A percentile compares a stretch with the other conserved stretches of the same genome.
phyloP scores from a whole-genome alignment of 2,329 filamentous ascomycete species.

The Cercospora nicotianae region DNA sequence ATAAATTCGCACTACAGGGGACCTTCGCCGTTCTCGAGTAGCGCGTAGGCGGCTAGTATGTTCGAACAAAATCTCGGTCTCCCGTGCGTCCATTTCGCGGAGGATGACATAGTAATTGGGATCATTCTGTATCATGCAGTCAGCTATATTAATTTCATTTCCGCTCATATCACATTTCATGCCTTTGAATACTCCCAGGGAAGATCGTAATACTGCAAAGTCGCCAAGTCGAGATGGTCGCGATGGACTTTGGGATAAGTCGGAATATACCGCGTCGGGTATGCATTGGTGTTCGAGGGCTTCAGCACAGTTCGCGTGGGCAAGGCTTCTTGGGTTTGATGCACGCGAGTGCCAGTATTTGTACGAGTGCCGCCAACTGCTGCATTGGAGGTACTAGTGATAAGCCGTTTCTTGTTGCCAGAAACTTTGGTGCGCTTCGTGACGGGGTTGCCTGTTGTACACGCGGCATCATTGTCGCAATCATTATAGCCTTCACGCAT shows the following conservation, averaged over 20 bases:
- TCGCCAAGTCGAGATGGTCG: not conserved
- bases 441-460: not conserved
- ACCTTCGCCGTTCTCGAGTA: not conserved
- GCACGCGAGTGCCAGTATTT: not conserved
- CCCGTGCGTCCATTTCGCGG: not conserved
- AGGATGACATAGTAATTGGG: conserved; percentile 4
- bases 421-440: not conserved
- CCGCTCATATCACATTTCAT: not conserved
- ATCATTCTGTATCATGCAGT: not conserved
- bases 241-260: conserved; percentile 9
- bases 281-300: not conserved
- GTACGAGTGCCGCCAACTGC: not conserved
- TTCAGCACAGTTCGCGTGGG: not conserved
- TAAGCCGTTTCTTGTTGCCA: conserved; percentile 9
- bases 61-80: conserved; percentile 8
- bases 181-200: conserved; percentile 1
- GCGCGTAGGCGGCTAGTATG: conserved; percentile 2
- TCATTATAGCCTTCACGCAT: conserved; percentile 3
- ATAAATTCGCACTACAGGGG: not conserved
- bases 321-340: not conserved
- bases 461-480: not conserved
- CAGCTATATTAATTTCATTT: not conserved
- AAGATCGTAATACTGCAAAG: conserved; percentile 2
- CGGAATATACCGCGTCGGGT: not conserved
- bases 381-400: conserved; percentile 4